Evolutionary conservation across 768 basidiomycete species (phyloP), one percentile per base, ranked within the genome.

Genomic region (Paxillus involutus): DNA sequence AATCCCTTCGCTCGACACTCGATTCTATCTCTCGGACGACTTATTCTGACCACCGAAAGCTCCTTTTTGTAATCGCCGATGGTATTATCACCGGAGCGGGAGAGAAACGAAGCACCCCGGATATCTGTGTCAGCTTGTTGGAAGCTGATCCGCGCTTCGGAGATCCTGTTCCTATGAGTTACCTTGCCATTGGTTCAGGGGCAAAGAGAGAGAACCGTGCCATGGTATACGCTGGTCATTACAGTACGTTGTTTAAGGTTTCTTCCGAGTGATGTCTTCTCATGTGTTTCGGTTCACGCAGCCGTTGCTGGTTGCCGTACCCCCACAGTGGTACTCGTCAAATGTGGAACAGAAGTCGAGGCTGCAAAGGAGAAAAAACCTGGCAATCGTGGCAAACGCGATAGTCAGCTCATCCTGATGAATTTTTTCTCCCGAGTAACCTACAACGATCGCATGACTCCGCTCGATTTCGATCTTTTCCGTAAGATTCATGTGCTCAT

Each of bases 191-290:
- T 29, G 97, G 94, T 2, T 83, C 88, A 9, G 96, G 97, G 3
- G 73, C 84, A 17, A 98, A 98, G 76, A 81, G 80, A 49, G 86
- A 94, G 67, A 99, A 99, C 63, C 81, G 94, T 51, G 96, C 96
- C 7, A 91, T 97, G 91, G 91, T 98, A 17, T 98, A 99, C 76
- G 97, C 97, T 48, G 97, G 97, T n/a, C 96, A 99, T 76, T 98
- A 98, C 72, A 91, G 94, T 95, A 70, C 68, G 93, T 82, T 45
- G 36, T 58, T 35, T 24, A 26, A 30, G 43, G 3, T 17, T 10
- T 5, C 4, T 44, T 29, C 42, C 52, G 12, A 12, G 44, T 14
- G 33, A 46, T 47, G n/a, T 44, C 4, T 44, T 17, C 39, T 62
- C 21, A 58, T 26, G 13, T 17, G 11, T 30, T 12, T 57, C 44